Evolutionary conservation across 352 stramenopile species (phyloP).

Genomic region (Pythium angustatum): DNA sequence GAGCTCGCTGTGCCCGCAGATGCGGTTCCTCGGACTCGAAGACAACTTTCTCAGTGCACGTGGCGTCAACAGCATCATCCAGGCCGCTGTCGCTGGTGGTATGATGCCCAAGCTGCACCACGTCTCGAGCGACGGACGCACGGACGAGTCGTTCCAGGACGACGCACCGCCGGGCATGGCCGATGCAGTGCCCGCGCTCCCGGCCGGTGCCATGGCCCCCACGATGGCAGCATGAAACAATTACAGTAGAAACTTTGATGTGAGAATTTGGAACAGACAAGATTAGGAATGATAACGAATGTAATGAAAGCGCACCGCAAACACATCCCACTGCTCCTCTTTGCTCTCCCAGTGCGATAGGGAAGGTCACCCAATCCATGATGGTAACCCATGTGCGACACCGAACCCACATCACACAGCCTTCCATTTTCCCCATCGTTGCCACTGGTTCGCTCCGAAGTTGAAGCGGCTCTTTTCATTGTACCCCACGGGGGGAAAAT

Average conservation of each 20-base stretch:
- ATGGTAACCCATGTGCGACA: not conserved
- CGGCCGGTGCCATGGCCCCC: not conserved
- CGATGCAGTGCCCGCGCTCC: no score
- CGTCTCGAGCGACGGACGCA: slow-evolving; percentile 51
- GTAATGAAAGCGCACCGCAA: not conserved
- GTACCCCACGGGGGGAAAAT: slow-evolving; percentile 3
- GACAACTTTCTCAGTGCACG: slow-evolving; percentile 81
- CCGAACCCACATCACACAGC: not conserved
- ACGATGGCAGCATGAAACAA: slow-evolving; percentile 19
- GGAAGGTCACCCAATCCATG: not conserved
- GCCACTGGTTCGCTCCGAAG: not conserved
- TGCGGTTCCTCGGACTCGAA: slow-evolving; percentile 79
- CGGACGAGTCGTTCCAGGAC: slow-evolving; percentile 14
- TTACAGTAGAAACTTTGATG: not conserved
- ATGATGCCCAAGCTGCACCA: slow-evolving; percentile 88
- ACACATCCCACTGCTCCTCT: no score
- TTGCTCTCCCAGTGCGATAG: no score
- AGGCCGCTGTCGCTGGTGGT: slow-evolving; percentile 64
- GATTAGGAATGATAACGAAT: not conserved
- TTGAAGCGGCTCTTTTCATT: not conserved
- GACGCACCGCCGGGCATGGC: not conserved
- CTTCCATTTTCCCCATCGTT: slow-evolving; percentile 1
- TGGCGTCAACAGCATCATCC: slow-evolving; percentile 76
- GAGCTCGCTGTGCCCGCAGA: slow-evolving; percentile 62
- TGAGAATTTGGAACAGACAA: not conserved